Evolutionary conservation across 257 asterid genomes (phyloP), one percentile per base, ranked within the genome.

Genomic region (Solanum phureja): DNA sequence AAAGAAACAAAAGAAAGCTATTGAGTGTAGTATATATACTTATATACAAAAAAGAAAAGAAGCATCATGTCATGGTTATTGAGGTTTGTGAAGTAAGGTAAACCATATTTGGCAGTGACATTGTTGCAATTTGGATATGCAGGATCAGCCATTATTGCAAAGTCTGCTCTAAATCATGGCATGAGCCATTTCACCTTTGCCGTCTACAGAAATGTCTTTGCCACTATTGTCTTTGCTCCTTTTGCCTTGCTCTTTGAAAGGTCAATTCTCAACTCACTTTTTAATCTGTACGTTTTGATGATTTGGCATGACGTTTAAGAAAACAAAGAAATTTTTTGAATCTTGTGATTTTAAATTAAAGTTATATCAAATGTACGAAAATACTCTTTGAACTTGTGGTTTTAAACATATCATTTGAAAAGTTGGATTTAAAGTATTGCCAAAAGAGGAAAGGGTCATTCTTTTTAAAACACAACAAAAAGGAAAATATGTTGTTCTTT

Each of bases 151-250:
- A 94, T 95, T 42, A 95, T 94, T 1, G 94, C 98, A 0, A 94
- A 95, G 56, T 90, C 92, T 3, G 94, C 98, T 23, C 92, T 95
- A 24, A 95, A 94, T 76, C 91, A 92, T 8, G 98, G 98, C 24
- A 95, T 95, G 98, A 95, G 95, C 85, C 98, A 94, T 66, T 95
- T 92, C 40, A 95, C 93, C 3, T 88, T 94, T 71, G 98, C 93
- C 7, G 97, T 95, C 60, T 95, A 95, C 88, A 93, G 97, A 9
- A 95, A 95, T 83, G 95, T 93, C 82, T 84, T 93, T 24, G 97
- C 98, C 27, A 92, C 98, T 2, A 92, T 94, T 3, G 92, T 92
- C 83, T 94, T 95, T 0, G 96, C 98, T 46, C 97, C 98, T 46
- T 94, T 95, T 44, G 98, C 98, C 18, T 90, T 95, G 86, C 90